These are phyloP conservation scores for Fonsecaea erecta DNA, from an alignment of 2,329 filamentous ascomycete genomes.

Conservation along the genomic window DNA sequence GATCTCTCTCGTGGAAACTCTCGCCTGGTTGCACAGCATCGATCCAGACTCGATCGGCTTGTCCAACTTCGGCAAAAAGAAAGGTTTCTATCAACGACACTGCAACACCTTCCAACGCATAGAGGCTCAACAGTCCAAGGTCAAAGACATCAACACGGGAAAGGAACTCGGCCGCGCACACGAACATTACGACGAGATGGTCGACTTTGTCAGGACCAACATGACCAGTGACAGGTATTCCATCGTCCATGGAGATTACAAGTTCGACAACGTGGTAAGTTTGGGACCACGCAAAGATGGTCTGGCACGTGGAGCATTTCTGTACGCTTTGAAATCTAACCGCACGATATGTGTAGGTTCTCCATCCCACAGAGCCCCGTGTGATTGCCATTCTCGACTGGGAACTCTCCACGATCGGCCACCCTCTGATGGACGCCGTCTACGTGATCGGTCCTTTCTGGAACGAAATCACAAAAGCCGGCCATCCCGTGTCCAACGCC, in stretches of 20 bases:
- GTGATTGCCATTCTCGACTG: conserved; percentile 88
- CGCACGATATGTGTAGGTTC: conserved; percentile 44
- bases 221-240: conserved; percentile 73
- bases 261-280: conserved; percentile 73
- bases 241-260: conserved; percentile 85
- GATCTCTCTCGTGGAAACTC: conserved; percentile 51
- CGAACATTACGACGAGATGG: conserved; percentile 63
- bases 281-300: background rate
- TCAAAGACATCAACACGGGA: conserved; percentile 71
- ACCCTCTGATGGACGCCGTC: conserved; percentile 62
- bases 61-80: conserved; percentile 66
- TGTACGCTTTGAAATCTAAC: background rate
- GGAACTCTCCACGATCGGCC: conserved; percentile 90
- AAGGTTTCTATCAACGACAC: conserved; percentile 79
- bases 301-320: background rate
- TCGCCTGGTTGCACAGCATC: conserved; percentile 76
- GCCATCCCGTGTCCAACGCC: background rate
- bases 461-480: conserved; percentile 14
- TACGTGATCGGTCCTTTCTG: conserved; percentile 29
- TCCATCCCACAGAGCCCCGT: conserved; percentile 75
- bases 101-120: conserved; percentile 75
- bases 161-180: conserved; percentile 72
- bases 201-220: conserved; percentile 69
- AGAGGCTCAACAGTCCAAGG: conserved; percentile 70
- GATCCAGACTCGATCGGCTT: conserved; percentile 65